Base-by-base conservation (phyloP, 2,329 filamentous ascomycete species). In the Penicillium janthinellum region DNA sequence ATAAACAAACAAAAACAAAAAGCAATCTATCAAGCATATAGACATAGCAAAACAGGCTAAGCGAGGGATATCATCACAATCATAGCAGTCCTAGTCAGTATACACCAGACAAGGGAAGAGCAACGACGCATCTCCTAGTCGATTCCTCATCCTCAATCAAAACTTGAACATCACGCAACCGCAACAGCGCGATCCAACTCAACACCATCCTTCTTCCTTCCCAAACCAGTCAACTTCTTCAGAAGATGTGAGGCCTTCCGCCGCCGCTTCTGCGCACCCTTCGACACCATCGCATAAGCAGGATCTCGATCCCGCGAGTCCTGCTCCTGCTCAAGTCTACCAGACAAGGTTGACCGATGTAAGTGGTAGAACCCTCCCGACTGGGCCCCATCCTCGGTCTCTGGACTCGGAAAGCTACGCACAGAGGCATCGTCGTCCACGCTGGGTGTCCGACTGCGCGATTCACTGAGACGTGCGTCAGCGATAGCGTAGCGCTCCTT, bases 171-270 rank as follows among this genome's bases (percentile, higher is more conserved):
- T 12, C 22, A 53, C 14, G 20, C 22, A 42, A 42, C 38, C 14
- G 2, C 51, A 14, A 42, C 51, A 17, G 38, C 38, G 5, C 11
- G 38, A 34, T 55, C 52, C 5, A 55, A 22, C 12, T 11, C 8
- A 12, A 12, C 41, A 7, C 17, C 41, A n/a, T 47, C 39, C 14
- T 42, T 47, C 41, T 17, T 53, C 11, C 25, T 39, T 6, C 52
- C 31, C 5, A 68, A 35, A 6, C 67, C 67, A 34, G 66, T 48
- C 60, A 69, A 59, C 44, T 54, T 67, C 53, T 57, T 64, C 47
- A 67, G 42, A 15, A 69, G 44, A n/a, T 61, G 31, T n/a, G 64
- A 65, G 1, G 66, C 67, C 12, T 58, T 54, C 17, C 58, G 54
- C 28, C 60, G 56, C 11, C 57, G 41, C 10, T 51, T 47, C 22